Percentiles rank a stretch among this genome's conserved stretches.
Evolutionary conservation across 208 protist species (phyloP).

Genomic region (Acanthamoeba divionensis): DNA sequence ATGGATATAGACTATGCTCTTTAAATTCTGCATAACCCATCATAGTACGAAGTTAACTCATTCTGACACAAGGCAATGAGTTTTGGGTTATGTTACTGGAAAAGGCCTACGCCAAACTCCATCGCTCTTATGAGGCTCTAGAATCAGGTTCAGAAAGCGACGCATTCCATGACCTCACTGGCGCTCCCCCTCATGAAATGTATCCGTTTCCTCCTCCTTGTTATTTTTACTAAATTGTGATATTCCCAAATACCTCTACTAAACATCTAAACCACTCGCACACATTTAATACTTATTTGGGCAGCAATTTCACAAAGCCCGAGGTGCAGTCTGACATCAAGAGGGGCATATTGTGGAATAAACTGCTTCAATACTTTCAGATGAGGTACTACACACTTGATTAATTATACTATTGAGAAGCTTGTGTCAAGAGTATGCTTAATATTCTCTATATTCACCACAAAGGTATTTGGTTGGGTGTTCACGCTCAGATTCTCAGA

Average conservation of each 20-base stretch:
- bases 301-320: background rate
- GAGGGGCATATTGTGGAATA: conserved; percentile 39
- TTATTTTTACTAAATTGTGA: too few species aligned
- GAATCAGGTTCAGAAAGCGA: conserved; percentile 40
- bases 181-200: conserved; percentile 24
- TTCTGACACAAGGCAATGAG: conserved; percentile 11
- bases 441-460: too few species aligned
- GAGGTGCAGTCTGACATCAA: conserved; percentile 15
- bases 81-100: conserved; percentile 69
- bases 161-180: conserved; percentile 58
- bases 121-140: conserved; percentile 58
- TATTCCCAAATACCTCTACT: too few species aligned
- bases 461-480: background rate
- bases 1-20: too few species aligned
- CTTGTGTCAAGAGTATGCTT: too few species aligned
- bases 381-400: background rate
- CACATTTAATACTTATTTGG: background rate
- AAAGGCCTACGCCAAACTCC: conserved; percentile 70
- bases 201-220: background rate
- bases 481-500: too few species aligned
- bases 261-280: too few species aligned
- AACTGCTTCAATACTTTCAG: conserved; percentile 1
- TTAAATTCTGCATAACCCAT: background rate
- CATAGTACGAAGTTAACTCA: background rate
- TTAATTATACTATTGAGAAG: too few species aligned